Evolutionary conservation across 2,329 filamentous ascomycete genomes (phyloP), one percentile per base, ranked within the genome.

Genomic region (Tolypocladium ovalisporum): DNA sequence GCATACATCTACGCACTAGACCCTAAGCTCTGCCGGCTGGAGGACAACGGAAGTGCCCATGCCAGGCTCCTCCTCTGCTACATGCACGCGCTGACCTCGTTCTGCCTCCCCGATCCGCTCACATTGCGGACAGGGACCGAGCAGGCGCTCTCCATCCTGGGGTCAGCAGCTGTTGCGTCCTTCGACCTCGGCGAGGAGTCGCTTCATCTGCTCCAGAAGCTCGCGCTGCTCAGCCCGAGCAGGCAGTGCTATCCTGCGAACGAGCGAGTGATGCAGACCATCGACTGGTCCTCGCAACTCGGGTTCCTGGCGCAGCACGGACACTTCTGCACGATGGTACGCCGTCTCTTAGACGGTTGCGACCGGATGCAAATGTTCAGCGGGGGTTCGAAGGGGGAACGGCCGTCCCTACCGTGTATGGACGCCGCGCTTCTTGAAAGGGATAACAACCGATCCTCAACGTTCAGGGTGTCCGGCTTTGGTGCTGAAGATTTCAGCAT

Each of bases 81-180:
- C 34, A 65, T 86, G 0, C 81, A 86, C 59, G 80, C 77, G 0
- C 57, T 83, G 0, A 85, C 82, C 0, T 79, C 81, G 0, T 73
- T 75, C 54, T 79, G 73, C 32, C 66, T 82, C 0, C 75, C 77
- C 0, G 82, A 85, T 61, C 68, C 67, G 0, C 68, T 84, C 0
- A 80, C 76, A 0, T 52, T 62, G 0, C 66, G 67, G 6, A 85
- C 80, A 0, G 83, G 83, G 0, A 82, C 79, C 0, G 82, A 86
- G 60, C 66, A 79, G 52, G 79, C 81, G 0, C 62, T 85, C 0
- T 60, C 63, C 0, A 79, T 82, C 1, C 64, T 86, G 0, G 49
- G 58, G 0, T 80, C 78, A 0, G 79, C 79, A 0, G 71, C 79
- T 0, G 66, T 82, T 36, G 35, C 35, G 35, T 36, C 35, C 35